Conservation (phyloP, 2,329 filamentous ascomycete genomes). For the Elsinoe ampelina region DNA sequence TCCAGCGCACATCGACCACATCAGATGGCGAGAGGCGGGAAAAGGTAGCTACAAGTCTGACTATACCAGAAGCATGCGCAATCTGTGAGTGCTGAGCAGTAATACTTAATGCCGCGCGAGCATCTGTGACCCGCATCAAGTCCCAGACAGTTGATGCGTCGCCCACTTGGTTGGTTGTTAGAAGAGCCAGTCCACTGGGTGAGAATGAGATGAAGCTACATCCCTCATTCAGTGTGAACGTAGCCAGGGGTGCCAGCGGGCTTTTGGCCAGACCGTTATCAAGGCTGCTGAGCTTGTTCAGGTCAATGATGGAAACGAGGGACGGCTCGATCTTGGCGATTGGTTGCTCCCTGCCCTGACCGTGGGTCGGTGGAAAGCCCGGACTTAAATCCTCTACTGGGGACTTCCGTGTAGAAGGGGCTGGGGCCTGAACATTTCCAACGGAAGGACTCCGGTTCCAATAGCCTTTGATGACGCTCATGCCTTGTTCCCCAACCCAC, state of each 20-base stretch:
- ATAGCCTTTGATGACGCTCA: slow-evolving; percentile 71
- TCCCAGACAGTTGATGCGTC: slow-evolving; percentile 79
- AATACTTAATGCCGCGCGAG: slow-evolving; percentile 21
- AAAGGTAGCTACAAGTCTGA: slow-evolving; percentile 80
- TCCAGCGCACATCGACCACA: slow-evolving; percentile 86
- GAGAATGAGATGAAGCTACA: slow-evolving; percentile 76
- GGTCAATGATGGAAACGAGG: slow-evolving; percentile 64
- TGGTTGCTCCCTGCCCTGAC: slow-evolving; percentile 45
- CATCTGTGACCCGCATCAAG: slow-evolving; percentile 50
- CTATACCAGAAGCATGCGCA: slow-evolving; percentile 25
- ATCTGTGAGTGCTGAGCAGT: slow-evolving; percentile 13
- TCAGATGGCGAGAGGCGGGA: slow-evolving; percentile 85
- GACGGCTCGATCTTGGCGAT: slow-evolving; percentile 55
- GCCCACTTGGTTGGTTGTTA: slow-evolving; percentile 75
- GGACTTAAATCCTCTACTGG: not conserved
- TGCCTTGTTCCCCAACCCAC: slow-evolving; percentile 68
- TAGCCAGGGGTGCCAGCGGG: slow-evolving; percentile 53
- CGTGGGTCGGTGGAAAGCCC: slow-evolving; percentile 66
- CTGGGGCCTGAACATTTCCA: not conserved
- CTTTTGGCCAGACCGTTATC: slow-evolving; percentile 42
- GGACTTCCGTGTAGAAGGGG: slow-evolving; percentile 22
- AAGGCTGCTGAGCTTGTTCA: slow-evolving; percentile 47
- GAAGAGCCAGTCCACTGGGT: slow-evolving; percentile 61
- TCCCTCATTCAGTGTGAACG: slow-evolving; percentile 61
- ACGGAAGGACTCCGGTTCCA: slow-evolving; percentile 47